These are phyloP conservation scores for Nemania serpens DNA, from an alignment of 2,329 filamentous ascomycete genomes.

Conservation along the genomic window DNA sequence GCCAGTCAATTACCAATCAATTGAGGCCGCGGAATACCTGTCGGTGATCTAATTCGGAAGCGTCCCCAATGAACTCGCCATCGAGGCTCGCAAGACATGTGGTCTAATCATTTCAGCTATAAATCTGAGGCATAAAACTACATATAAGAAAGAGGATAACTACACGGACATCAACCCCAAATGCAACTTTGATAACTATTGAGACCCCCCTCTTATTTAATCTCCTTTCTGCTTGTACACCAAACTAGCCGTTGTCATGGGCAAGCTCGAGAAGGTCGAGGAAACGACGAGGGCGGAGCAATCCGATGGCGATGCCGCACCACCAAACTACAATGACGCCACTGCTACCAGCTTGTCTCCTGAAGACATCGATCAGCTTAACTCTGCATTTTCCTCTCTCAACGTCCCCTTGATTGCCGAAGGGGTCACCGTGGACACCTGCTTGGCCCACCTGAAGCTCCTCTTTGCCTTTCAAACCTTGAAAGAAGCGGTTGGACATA, in stretches of 20 bases:
- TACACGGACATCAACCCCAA: neutral
- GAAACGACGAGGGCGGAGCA: neutral
- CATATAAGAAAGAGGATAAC: neutral
- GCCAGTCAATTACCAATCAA: neutral
- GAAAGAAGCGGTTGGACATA: constrained; percentile 68
- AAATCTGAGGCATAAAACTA: neutral
- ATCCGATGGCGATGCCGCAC: constrained; percentile 16
- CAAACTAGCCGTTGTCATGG: constrained; percentile 3
- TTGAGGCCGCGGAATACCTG: neutral
- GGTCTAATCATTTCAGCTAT: constrained; percentile 2
- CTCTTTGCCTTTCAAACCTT: constrained; percentile 70
- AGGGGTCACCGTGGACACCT: constrained; percentile 57
- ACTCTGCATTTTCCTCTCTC: constrained; percentile 46
- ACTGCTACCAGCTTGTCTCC: constrained; percentile 14
- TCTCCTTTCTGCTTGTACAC: neutral
- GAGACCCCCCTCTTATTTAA: neutral
- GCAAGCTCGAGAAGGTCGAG: constrained; percentile 10
- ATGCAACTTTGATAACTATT: neutral
- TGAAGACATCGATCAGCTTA: constrained; percentile 31
- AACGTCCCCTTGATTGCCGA: constrained; percentile 38
- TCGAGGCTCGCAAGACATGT: neutral
- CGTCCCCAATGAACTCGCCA: neutral
- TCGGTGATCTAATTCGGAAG: constrained; percentile 25
- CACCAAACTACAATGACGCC: constrained; percentile 28
- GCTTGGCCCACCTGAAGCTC: constrained; percentile 75